Percentiles rank a stretch among this genome's conserved stretches.
phyloP scores from a whole-genome alignment of 805 yeast species.

The Saturnispora kantuleensis region DNA sequence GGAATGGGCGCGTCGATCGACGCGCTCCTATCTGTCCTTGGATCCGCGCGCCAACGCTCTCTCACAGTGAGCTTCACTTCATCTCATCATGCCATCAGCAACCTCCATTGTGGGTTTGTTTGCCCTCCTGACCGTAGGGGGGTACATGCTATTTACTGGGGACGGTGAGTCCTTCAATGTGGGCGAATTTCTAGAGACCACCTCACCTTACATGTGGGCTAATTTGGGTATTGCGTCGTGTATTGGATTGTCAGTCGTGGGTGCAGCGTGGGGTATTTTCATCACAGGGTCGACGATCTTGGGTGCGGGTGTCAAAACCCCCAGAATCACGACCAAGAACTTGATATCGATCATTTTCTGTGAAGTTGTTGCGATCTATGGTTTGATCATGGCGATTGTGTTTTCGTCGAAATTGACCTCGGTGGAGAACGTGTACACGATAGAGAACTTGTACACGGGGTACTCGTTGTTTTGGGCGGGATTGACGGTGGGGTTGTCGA shows the following conservation, averaged over 20 bases:
- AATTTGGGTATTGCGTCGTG: conserved; percentile 80
- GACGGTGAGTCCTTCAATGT: conserved; percentile 87
- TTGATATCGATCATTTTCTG: conserved; percentile 94
- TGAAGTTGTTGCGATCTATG: conserved; percentile 98
- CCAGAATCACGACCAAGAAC: conserved; percentile 94
- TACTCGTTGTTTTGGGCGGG: conserved; percentile 98
- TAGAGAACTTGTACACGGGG: conserved; percentile 87
- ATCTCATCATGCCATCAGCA: neutral
- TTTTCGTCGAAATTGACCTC: conserved; percentile 79
- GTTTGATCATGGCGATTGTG: conserved; percentile 94
- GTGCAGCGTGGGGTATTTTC: conserved; percentile 99
- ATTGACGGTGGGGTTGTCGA: conserved; percentile 84
- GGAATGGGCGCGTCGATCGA: conserved; percentile 1
- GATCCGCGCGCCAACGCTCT: too few species aligned
- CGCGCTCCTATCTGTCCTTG: neutral
- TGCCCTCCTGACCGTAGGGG: conserved; percentile 12
- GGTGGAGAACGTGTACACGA: conserved; percentile 61
- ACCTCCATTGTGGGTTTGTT: conserved; percentile 9
- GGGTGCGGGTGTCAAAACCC: conserved; percentile 98
- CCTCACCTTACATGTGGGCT: conserved; percentile 98
- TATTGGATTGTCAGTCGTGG: conserved; percentile 89
- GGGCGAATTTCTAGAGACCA: conserved; percentile 73
- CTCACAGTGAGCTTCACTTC: too few species aligned
- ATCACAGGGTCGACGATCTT: conserved; percentile 88
- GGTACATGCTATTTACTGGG: conserved; percentile 71